Evolutionary conservation across 805 yeast species (phyloP).

Genomic region (Isabelozyma rhagii): DNA sequence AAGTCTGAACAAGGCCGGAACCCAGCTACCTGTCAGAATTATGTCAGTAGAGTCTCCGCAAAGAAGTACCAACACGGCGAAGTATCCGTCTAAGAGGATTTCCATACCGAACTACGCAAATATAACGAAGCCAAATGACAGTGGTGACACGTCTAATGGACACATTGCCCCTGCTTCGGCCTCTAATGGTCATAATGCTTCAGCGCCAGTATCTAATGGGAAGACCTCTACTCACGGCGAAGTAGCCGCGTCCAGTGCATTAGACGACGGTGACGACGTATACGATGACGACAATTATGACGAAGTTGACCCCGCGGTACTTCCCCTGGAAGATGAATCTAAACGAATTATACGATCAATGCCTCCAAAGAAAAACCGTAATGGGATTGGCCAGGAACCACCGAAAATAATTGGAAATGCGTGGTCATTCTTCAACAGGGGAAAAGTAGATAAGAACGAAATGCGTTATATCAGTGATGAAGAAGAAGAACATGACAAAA

Average conservation of each 20-base stretch:
- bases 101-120: slow-evolving; percentile 1
- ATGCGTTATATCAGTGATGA: slow-evolving; percentile 27
- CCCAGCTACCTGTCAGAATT: too few relatives aligned
- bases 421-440: slow-evolving; percentile 25
- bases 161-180: not conserved
- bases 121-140: not conserved
- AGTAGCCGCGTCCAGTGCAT: too few relatives aligned
- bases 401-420: slow-evolving; percentile 29
- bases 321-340: too few relatives aligned
- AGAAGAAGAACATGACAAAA: slow-evolving; percentile 20
- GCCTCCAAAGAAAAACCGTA: not conserved
- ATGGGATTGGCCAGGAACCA: slow-evolving; percentile 11
- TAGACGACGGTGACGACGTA: too few relatives aligned
- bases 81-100: slow-evolving; percentile 2
- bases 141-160: not conserved
- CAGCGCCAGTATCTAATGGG: not conserved
- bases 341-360: not conserved
- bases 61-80: not conserved
- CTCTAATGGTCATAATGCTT: not conserved
- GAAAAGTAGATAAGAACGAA: slow-evolving; percentile 26
- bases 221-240: too few relatives aligned
- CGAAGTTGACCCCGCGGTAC: not conserved
- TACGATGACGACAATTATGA: not conserved
- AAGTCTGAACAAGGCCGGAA: too few relatives aligned
- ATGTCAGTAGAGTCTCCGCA: not conserved